phyloP scores from a whole-genome alignment of 2,329 filamentous ascomycete genomes.

The Phoma herbarum region DNA sequence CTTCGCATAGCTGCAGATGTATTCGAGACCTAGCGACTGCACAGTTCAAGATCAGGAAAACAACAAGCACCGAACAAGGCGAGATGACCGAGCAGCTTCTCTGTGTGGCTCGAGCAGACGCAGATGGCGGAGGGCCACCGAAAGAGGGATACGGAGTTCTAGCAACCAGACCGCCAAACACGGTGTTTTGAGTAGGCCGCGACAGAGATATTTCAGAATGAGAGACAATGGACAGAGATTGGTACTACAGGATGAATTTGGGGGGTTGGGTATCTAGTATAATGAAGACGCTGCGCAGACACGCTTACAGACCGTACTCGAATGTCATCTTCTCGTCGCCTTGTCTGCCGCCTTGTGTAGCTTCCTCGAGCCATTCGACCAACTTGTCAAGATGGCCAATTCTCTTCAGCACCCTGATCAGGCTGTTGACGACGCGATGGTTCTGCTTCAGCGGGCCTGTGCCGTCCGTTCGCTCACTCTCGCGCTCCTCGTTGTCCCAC shows the following conservation, averaged over 20 bases:
- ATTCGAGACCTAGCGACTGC: not conserved
- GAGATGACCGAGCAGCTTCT: conserved; percentile 6
- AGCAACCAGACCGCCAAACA: too few species aligned
- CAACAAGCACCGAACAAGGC: not conserved
- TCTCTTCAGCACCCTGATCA: conserved; percentile 16
- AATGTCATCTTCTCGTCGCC: conserved; percentile 60
- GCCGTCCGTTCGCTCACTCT: conserved; percentile 44
- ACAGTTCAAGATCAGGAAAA: not conserved
- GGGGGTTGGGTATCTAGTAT: too few species aligned
- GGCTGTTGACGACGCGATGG: conserved; percentile 29
- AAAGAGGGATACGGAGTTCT: too few species aligned
- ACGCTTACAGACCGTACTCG: conserved; percentile 49
- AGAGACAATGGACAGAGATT: too few species aligned
- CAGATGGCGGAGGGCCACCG: conserved; percentile 24
- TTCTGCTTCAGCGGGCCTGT: conserved; percentile 44
- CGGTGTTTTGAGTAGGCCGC: too few species aligned
- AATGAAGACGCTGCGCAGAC: too few species aligned
- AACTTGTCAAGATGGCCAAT: conserved; percentile 29
- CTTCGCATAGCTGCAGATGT: not conserved
- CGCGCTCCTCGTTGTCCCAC: conserved; percentile 53
- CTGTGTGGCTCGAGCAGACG: conserved; percentile 1
- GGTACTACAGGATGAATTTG: too few species aligned
- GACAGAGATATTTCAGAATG: too few species aligned
- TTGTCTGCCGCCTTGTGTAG: conserved; percentile 46
- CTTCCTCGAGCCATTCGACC: conserved; percentile 44